phyloP scores from a whole-genome alignment of 163 green algal species.

The Trebouxia gelatinosa region DNA sequence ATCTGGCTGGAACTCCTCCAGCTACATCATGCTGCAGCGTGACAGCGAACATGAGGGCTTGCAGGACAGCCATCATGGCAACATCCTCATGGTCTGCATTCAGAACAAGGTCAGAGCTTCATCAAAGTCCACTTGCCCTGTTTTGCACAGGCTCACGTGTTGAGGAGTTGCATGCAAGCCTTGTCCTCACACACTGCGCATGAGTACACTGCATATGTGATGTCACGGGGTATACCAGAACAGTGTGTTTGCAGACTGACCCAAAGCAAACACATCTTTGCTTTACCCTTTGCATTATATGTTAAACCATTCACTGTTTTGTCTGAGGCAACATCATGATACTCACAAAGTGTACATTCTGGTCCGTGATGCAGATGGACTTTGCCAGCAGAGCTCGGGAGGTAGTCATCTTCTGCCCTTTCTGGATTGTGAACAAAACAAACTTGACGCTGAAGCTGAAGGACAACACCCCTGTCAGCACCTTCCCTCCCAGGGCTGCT shows the following conservation, averaged over 20 bases:
- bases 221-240: too few species aligned
- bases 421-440: slow-evolving; percentile 59
- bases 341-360: too few species aligned
- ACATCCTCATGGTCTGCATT: slow-evolving; percentile 20
- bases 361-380: slow-evolving; percentile 44
- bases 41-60: not conserved
- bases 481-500: slow-evolving; percentile 4
- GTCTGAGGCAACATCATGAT: too few species aligned
- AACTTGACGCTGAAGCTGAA: slow-evolving; percentile 36
- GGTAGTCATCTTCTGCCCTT: slow-evolving; percentile 45
- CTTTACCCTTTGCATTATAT: not conserved
- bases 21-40: slow-evolving; percentile 29
- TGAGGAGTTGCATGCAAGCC: too few species aligned
- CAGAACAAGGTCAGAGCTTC: slow-evolving; percentile 11
- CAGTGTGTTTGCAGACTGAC: too few species aligned
- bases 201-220: too few species aligned
- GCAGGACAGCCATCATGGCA: slow-evolving; percentile 9
- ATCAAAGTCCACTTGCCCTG: not conserved
- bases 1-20: slow-evolving; percentile 26
- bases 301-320: not conserved
- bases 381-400: slow-evolving; percentile 32
- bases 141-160: too few species aligned
- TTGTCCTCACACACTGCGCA: too few species aligned
- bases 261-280: too few species aligned
- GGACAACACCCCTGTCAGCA: slow-evolving; percentile 31